Percentiles rank a stretch among this genome's conserved stretches.
These are phyloP conservation scores for Sugiyamaella lignohabitans DNA, from an alignment of 805 yeast genomes.

Conservation along the genomic window DNA sequence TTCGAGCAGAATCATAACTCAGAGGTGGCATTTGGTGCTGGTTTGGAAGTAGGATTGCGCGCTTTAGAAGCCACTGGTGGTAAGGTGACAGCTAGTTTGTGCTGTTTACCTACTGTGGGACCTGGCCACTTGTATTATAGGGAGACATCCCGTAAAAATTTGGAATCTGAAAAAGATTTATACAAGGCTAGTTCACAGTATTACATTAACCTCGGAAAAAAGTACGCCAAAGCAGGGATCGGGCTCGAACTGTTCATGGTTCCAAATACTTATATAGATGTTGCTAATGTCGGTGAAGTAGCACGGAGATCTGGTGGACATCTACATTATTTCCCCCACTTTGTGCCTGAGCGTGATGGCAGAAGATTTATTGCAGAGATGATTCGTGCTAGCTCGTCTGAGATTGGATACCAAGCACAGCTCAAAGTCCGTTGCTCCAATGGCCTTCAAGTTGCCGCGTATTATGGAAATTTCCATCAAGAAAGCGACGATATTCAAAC, in stretches of 20 bases:
- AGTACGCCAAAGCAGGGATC: constrained; percentile 49
- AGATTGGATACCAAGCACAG: constrained; percentile 73
- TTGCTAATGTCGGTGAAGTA: constrained; percentile 65
- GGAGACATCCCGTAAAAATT: constrained; percentile 18
- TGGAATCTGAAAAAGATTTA: constrained; percentile 38
- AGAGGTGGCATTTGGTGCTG: constrained; percentile 76
- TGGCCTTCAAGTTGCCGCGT: constrained; percentile 74
- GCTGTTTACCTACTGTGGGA: constrained; percentile 73
- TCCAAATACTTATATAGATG: constrained; percentile 57
- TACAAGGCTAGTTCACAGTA: constrained; percentile 55
- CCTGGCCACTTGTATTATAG: constrained; percentile 50
- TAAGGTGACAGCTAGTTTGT: constrained; percentile 61
- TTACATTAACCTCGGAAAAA: constrained; percentile 54
- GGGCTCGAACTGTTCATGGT: constrained; percentile 75
- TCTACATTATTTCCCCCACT: constrained; percentile 58
- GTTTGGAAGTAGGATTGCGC: constrained; percentile 58
- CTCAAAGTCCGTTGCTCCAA: constrained; percentile 80
- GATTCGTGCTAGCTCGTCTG: constrained; percentile 33
- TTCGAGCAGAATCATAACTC: constrained; percentile 36
- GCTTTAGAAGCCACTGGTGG: constrained; percentile 65
- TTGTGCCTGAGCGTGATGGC: constrained; percentile 64
- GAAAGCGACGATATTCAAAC: constrained; percentile 19
- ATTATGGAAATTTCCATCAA: constrained; percentile 55
- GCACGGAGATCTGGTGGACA: constrained; percentile 66
- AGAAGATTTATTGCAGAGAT: constrained; percentile 55